These are phyloP conservation scores for Exsudoporus frostii DNA, from an alignment of 768 basidiomycete genomes.

Conservation along the genomic window DNA sequence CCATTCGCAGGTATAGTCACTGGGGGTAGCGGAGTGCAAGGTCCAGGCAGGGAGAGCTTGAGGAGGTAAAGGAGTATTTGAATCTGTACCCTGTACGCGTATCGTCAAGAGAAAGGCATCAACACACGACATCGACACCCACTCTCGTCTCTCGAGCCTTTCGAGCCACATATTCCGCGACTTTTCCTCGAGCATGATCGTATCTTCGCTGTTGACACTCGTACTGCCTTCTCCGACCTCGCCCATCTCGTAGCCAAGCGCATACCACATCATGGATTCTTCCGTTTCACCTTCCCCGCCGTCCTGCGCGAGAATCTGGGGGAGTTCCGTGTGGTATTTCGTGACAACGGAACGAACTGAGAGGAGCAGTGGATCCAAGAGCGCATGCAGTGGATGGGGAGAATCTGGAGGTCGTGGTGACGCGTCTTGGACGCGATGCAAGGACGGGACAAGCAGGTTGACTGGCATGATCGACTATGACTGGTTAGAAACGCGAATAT, in stretches of 20 bases:
- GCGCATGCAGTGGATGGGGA: constrained; percentile 54
- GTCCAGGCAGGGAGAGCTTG: constrained; percentile 59
- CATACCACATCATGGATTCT: constrained; percentile 77
- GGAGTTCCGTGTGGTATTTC: constrained; percentile 67
- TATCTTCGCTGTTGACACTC: constrained; percentile 16
- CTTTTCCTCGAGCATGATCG: constrained; percentile 41
- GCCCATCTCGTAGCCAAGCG: constrained; percentile 54
- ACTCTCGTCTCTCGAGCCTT: constrained; percentile 70
- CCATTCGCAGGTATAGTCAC: constrained; percentile 25
- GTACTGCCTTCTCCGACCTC: constrained; percentile 30
- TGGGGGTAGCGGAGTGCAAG: constrained; percentile 29
- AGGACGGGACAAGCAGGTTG: constrained; percentile 48
- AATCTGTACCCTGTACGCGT: constrained; percentile 56
- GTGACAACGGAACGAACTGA: constrained; percentile 49
- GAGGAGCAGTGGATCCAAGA: constrained; percentile 61
- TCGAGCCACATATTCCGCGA: constrained; percentile 60
- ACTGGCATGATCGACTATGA: constrained; percentile 72
- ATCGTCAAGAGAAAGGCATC: constrained; percentile 3
- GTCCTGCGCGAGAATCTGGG: constrained; percentile 53
- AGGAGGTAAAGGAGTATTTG: constrained; percentile 71
- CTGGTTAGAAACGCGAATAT: constrained; percentile 11
- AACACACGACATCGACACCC: constrained; percentile 17
- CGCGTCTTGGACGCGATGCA: constrained; percentile 46
- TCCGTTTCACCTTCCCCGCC: constrained; percentile 63
- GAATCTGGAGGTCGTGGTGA: constrained; percentile 28